phyloP scores from a whole-genome alignment of 1,284 basidiomycete genomes.

The Ceratobasidium sp. region DNA sequence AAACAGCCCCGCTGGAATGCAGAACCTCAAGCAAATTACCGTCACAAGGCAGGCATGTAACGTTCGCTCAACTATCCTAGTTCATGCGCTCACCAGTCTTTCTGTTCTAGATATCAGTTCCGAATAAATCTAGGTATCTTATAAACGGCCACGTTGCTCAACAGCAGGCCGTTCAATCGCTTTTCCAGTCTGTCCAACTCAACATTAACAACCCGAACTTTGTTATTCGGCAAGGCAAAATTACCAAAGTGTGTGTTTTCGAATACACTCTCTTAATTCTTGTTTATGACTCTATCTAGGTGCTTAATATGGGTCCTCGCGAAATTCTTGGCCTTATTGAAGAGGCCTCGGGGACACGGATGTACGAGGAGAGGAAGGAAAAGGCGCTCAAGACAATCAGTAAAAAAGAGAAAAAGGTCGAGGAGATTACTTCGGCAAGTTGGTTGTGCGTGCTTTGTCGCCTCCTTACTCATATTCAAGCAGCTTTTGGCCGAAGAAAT shows the following conservation, averaged over 20 bases:
- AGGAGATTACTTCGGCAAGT: conserved; percentile 80
- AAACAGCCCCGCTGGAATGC: conserved; percentile 88
- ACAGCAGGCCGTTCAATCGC: conserved; percentile 88
- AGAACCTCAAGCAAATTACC: conserved; percentile 89
- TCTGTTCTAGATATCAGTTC: conserved; percentile 82
- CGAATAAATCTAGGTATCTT: conserved; percentile 96
- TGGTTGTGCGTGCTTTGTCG: conserved; percentile 6
- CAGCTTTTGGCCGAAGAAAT: conserved; percentile 89
- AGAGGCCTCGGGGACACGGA: conserved; percentile 97
- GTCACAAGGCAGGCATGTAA: conserved; percentile 90
- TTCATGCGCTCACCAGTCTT: too few species aligned
- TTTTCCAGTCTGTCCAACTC: conserved; percentile 97
- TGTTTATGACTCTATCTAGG: conserved; percentile 64
- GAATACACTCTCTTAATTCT: too few species aligned
- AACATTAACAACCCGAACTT: conserved; percentile 99
- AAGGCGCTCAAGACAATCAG: conserved; percentile 97
- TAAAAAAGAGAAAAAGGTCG: conserved; percentile 97
- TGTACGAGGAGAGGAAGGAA: conserved; percentile 99
- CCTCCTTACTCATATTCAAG: neutral
- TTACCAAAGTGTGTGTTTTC: conserved; percentile 76
- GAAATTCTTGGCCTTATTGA: conserved; percentile 99
- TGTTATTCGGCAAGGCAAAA: conserved; percentile 98
- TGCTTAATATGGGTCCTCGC: conserved; percentile 98
- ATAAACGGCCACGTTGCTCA: conserved; percentile 96
- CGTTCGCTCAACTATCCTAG: conserved; percentile 48